phyloP scores from a whole-genome alignment of 164 flowering plant genomes.

The Aristolochia contorta region DNA sequence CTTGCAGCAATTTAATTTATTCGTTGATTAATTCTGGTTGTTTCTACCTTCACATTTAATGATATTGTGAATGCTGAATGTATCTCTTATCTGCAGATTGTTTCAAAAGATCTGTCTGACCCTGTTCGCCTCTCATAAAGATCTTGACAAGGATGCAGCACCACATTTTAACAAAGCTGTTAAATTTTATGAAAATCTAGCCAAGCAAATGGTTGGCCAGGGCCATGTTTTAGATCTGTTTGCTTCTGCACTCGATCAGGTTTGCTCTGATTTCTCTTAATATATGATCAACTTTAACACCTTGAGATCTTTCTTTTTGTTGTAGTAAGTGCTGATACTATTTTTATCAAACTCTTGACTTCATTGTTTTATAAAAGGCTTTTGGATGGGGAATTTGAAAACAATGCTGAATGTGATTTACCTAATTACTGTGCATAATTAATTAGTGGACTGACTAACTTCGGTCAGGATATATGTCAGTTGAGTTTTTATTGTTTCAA shows the following conservation, averaged over 20 bases:
- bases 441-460: too few species aligned
- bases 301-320: too few species aligned
- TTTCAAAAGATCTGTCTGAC: constrained; percentile 88
- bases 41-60: too few species aligned
- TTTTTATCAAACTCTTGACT: too few species aligned
- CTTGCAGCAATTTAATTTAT: neutral
- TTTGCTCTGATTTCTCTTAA: constrained; percentile 14
- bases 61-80: too few species aligned
- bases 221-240: constrained; percentile 93
- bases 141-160: constrained; percentile 95
- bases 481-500: too few species aligned
- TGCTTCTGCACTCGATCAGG: constrained; percentile 99
- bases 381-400: too few species aligned
- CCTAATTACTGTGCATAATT: too few species aligned
- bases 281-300: neutral
- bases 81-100: constrained; percentile 44
- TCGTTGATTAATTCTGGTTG: neutral
- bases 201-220: constrained; percentile 80
- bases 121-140: constrained; percentile 97
- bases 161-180: constrained; percentile 85
- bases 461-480: too few species aligned
- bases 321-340: too few species aligned
- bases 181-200: constrained; percentile 73
- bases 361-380: too few species aligned
- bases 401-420: too few species aligned